Base-by-base conservation (phyloP, 441 rosid genomes). In the Cnidoscolus chayamansa region DNA sequence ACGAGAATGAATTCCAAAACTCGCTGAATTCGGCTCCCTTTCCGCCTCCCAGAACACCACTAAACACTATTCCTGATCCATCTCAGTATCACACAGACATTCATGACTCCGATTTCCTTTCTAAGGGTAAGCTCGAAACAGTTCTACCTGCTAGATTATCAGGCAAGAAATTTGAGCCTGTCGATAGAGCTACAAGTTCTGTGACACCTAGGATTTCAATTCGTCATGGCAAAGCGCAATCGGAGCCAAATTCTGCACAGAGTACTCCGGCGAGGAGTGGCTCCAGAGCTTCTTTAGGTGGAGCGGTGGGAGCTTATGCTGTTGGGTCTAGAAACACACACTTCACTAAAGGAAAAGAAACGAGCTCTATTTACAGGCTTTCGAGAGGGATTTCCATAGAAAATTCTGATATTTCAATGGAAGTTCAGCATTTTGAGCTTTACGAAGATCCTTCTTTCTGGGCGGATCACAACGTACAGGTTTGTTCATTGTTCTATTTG, bases 391-490 rank as follows among this genome's bases (percentile, higher is more conserved):
- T 77, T 82, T 79, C 86, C 20, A 67, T 72, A 40, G 80, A 68
- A 7, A 81, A 84, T 77, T 74, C 80, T 53, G 87, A 79, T 76
- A 68, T 76, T 69, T 82, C 68, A 3, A 58, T 40, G 30, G 88
- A 85, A 63, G 79, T 78, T 74, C 84, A 89, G 53, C 88, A 84
- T 74, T 94, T 94, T 72, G 95, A 88, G 83, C 87, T 91, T 13
- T 77, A 80, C 20, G 89, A 86, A 76, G 90, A 94, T 75, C 83
- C 89, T 50, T 86, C 87, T 60, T 94, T 86, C 67, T 92, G 97
- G 98, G 79, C 76, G 47, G 97, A 94, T 77, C 92, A 87, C 68
- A 92, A 89, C 82, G 95, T 94, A 72, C 98, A 94, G 93, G 98
- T 94, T 72, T 32, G 76, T 43, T 25, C 30, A 30, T 15, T 65